Evolutionary conservation across 495 filamentous ascomycete species (phyloP).

Genomic region (Durotheca rogersii): DNA sequence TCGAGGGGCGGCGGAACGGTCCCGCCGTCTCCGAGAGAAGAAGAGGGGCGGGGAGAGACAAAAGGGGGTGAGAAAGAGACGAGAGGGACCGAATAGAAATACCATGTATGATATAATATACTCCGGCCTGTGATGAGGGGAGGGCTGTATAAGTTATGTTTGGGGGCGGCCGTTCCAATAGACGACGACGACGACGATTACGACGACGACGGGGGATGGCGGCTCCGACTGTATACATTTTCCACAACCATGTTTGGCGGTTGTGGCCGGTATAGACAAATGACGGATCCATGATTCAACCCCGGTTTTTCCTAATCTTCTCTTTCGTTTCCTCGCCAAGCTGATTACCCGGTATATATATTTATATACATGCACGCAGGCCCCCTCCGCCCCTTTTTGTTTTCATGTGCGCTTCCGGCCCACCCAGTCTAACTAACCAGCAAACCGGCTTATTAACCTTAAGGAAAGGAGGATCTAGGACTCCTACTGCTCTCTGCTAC

Average conservation of each 20-base stretch:
- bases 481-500: no score
- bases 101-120: slow-evolving; percentile 26
- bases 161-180: slow-evolving; percentile 7
- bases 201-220: background rate
- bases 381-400: no score
- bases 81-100: background rate
- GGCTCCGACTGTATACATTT: slow-evolving; percentile 11
- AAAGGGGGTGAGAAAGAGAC: slow-evolving; percentile 4
- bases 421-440: no score
- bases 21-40: slow-evolving; percentile 6
- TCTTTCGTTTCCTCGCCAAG: no score
- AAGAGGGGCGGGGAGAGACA: slow-evolving; percentile 3
- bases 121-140: slow-evolving; percentile 1
- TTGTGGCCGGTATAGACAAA: slow-evolving; percentile 35
- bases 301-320: slow-evolving; percentile 1
- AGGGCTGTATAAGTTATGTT: no score
- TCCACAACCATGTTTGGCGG: slow-evolving; percentile 1
- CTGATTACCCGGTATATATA: no score
- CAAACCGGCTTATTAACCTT: no score
- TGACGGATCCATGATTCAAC: slow-evolving; percentile 28
- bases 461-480: no score
- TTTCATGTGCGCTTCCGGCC: no score
- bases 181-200: no score
- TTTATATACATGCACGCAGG: no score
- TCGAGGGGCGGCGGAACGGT: slow-evolving; percentile 5